Evolutionary conservation across 2,329 filamentous ascomycete species (phyloP), one percentile per base, ranked within the genome.

Genomic region (Biscogniauxia marginata): DNA sequence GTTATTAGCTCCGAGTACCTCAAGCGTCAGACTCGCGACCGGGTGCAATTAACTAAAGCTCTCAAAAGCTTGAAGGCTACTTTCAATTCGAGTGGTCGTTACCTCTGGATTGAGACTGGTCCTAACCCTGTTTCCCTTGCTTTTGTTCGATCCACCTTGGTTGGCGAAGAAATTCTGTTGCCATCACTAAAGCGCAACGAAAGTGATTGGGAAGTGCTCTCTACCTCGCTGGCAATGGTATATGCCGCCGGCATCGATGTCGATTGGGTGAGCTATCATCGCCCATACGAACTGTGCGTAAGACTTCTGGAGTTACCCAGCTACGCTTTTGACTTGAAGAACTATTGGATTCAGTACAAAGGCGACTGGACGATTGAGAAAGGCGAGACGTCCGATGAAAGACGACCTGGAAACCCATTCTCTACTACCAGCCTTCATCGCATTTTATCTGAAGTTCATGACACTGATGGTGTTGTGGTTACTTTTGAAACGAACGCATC

Each of bases 291-390:
- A 25, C 30, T 48, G 18, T 46, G 56, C 3, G 58, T 62, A 18
- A 50, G 20, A 6, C 59, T 70, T 0, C 50, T 70, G 2, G 53
- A 63, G 7, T 55, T 70, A 4, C 65, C 66, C 1, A 55, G 49
- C 0, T 70, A 71, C 43, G 57, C 56, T 3, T 71, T 65, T 46
- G 63, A 69, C 46, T 22, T 64, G 7, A 63, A 70, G 52, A 61
- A 69, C 44, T 69, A 67, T 54, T 70, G 68, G 68, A 61, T 68
- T 8, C 62, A 65, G 34, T 68, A 70, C 46, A 53, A 51, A 46
- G 56, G 63, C 46, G 57, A 67, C 55, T 66, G 63, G 65, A 23
- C 54, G 25, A 21, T 65, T 18, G 45, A 1, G 49, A 56, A 57
- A 22, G 61, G 57, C 21, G 53, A 52, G 8, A 56, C 61, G 4